Conservation (phyloP, 2,329 filamentous ascomycete species). For the Colletotrichum cuscutae region DNA sequence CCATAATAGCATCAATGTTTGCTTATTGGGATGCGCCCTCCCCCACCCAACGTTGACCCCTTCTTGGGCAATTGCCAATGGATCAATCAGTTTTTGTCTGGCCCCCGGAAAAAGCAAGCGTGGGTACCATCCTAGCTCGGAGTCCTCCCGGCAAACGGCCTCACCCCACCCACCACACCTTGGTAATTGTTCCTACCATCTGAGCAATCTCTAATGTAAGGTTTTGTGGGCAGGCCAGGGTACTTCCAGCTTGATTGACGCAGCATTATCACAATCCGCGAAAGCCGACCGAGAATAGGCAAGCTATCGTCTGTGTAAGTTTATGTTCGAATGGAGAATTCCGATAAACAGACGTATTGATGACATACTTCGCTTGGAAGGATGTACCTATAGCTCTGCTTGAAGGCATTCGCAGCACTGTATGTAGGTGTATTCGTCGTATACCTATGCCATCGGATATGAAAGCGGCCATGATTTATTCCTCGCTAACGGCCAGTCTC, state of each 20-base stretch:
- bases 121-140: not conserved
- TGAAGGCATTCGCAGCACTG: too few relatives aligned
- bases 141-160: not conserved
- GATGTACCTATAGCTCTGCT: too few relatives aligned
- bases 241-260: too few relatives aligned
- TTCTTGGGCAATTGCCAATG: not conserved
- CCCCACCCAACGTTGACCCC: not conserved
- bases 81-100: not conserved
- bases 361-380: too few relatives aligned
- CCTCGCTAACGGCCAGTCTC: not conserved
- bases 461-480: not conserved
- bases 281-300: too few relatives aligned
- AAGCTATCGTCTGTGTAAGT: too few relatives aligned
- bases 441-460: not conserved
- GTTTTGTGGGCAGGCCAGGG: too few relatives aligned
- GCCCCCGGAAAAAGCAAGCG: not conserved
- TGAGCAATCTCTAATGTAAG: not conserved
- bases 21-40: not conserved
- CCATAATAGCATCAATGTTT: not conserved
- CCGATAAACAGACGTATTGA: too few relatives aligned
- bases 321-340: too few relatives aligned
- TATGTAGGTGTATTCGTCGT: too few relatives aligned
- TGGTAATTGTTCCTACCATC: not conserved
- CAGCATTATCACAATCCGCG: too few relatives aligned
- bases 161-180: not conserved